These are phyloP conservation scores for Schwanniomyces sp. DNA, from an alignment of 805 yeast genomes.

Conservation along the genomic window DNA sequence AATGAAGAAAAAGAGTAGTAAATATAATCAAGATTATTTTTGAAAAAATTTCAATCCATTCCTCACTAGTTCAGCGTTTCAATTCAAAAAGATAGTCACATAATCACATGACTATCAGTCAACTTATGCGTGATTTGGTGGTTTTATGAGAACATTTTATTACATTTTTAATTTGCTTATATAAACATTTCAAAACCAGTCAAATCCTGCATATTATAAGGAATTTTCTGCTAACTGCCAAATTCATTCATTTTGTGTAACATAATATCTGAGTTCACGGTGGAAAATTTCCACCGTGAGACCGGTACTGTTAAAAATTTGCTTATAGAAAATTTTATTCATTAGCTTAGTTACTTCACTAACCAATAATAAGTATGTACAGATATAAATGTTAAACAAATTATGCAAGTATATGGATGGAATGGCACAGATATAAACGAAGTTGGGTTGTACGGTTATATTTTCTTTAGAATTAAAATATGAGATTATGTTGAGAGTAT, in stretches of 20 bases:
- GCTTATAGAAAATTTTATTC: constrained; percentile 4
- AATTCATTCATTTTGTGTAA: constrained; percentile 5
- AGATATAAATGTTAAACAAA: neutral
- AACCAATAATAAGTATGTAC: constrained; percentile 18
- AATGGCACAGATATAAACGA: neutral
- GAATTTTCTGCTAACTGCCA: neutral
- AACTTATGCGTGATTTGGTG: neutral
- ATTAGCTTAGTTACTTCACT: constrained; percentile 3
- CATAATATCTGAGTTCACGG: neutral
- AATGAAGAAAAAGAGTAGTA: constrained; percentile 1
- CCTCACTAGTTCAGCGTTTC: constrained; percentile 1
- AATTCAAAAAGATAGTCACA: constrained; percentile 2
- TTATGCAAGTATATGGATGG: neutral
- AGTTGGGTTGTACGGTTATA: too few species aligned
- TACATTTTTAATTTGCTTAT: neutral
- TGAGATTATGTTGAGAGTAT: too few species aligned
- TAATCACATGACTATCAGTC: constrained; percentile 6
- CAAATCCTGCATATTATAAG: neutral
- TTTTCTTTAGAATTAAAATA: too few species aligned
- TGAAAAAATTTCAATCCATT: constrained; percentile 4
- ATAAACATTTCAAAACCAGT: neutral
- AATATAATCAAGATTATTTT: neutral
- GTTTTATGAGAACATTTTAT: neutral
- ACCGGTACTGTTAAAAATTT: constrained; percentile 1
- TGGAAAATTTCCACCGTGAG: constrained; percentile 3